A percentile compares a stretch with the other conserved stretches of the same genome.
These are phyloP conservation scores for Podospora anserina DNA, from an alignment of 495 filamentous ascomycete genomes.

Conservation along the genomic window DNA sequence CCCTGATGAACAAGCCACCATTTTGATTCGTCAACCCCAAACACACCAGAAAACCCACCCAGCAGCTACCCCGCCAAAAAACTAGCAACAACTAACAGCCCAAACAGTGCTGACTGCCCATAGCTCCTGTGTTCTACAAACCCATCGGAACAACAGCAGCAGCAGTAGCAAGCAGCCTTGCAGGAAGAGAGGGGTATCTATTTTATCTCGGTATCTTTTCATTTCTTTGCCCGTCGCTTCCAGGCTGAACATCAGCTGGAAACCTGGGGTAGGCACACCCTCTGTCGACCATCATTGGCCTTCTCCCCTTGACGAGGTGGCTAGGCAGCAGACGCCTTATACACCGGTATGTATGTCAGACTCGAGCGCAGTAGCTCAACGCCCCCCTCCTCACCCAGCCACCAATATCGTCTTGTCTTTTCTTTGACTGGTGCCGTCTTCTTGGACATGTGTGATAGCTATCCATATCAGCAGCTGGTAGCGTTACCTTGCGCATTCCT, in stretches of 20 bases:
- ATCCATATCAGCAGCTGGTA: background rate
- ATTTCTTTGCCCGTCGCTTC: background rate
- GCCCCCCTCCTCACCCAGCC: background rate
- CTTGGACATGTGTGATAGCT: background rate
- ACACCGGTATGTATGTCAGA: conserved; percentile 20
- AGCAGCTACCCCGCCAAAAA: background rate
- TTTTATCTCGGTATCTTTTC: background rate
- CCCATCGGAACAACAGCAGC: background rate
- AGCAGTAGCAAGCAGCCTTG: background rate
- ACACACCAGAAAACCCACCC: background rate
- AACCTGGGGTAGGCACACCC: background rate
- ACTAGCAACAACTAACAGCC: background rate
- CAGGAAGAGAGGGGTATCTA: background rate
- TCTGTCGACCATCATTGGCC: background rate
- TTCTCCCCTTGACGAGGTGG: background rate
- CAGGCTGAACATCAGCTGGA: background rate
- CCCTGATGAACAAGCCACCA: background rate
- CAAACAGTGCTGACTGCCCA: background rate
- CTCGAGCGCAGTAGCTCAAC: background rate
- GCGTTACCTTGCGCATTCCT: background rate
- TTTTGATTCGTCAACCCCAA: background rate
- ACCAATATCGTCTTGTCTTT: background rate
- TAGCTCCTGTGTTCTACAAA: background rate
- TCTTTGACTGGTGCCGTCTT: background rate
- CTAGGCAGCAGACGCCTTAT: background rate